Evolutionary conservation across 371 early-diverging fungal species (phyloP).

Genomic region (Blakeslea trispora): DNA sequence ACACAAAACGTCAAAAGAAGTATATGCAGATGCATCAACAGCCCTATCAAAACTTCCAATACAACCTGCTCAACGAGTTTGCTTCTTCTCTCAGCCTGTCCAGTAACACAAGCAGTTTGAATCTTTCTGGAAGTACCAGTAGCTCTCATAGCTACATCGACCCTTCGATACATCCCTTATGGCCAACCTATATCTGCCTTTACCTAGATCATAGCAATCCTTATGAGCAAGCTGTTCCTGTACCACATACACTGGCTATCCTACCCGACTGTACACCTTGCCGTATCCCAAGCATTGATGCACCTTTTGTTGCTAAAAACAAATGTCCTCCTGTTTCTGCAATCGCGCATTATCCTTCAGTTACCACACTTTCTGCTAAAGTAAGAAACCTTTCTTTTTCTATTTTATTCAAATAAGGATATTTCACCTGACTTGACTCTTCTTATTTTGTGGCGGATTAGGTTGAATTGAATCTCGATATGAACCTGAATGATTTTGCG

Average conservation of each 20-base stretch:
- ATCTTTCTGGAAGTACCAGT: too few species aligned
- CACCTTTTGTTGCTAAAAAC: constrained; percentile 19
- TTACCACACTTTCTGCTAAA: constrained; percentile 28
- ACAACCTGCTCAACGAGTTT: too few species aligned
- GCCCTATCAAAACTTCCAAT: not conserved
- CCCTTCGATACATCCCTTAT: constrained; percentile 26
- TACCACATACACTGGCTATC: constrained; percentile 43
- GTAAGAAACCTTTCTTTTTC: constrained; percentile 9
- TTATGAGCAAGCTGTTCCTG: constrained; percentile 36
- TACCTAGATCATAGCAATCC: constrained; percentile 46
- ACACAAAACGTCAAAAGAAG: constrained; percentile 17
- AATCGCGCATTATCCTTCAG: constrained; percentile 14
- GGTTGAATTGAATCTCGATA: constrained; percentile 41
- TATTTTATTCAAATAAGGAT: too few species aligned
- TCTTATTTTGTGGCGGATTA: not conserved
- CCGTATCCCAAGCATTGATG: constrained; percentile 30
- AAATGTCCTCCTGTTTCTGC: constrained; percentile 38
- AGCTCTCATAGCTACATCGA: constrained; percentile 18
- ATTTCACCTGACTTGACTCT: not conserved
- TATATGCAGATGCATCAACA: not conserved
- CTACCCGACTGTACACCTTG: constrained; percentile 45
- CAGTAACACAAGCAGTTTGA: too few species aligned
- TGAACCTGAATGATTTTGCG: constrained; percentile 43
- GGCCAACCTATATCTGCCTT: constrained; percentile 55
- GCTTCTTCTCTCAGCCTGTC: too few species aligned